Conservation (phyloP, 768 basidiomycete genomes). For the Agaricus sinodeliciosus region DNA sequence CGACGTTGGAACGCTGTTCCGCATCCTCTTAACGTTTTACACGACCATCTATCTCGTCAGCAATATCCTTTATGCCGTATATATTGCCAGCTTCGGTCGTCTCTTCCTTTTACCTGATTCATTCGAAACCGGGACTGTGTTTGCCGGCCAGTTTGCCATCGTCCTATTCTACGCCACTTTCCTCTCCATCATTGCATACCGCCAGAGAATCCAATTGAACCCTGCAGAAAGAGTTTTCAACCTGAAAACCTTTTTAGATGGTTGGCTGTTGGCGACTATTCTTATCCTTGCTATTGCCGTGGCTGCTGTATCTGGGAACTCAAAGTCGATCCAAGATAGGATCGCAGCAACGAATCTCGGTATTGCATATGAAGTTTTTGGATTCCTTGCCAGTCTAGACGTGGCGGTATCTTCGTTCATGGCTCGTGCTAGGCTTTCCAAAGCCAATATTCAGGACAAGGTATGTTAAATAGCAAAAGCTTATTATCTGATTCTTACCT, state of each 20-base stretch:
- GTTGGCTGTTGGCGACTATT: neutral
- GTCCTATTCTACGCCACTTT: neutral
- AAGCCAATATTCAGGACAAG: neutral
- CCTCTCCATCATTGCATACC: constrained; percentile 1
- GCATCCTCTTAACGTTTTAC: neutral
- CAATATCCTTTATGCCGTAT: constrained; percentile 4
- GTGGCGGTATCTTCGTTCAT: neutral
- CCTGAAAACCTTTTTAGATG: constrained; percentile 1
- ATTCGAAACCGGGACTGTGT: neutral
- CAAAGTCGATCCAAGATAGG: neutral
- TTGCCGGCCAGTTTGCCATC: neutral
- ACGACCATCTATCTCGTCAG: neutral
- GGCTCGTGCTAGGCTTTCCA: neutral
- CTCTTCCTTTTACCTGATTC: neutral
- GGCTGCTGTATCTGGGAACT: neutral
- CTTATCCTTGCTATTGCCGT: neutral
- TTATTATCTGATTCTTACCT: neutral
- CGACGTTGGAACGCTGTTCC: constrained; percentile 5
- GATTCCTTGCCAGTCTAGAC: neutral
- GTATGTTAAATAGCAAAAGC: neutral
- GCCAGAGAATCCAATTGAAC: neutral
- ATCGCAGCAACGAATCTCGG: neutral
- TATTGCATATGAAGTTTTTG: neutral
- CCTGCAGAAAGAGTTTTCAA: neutral
- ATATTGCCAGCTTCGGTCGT: neutral